A percentile compares a stretch with the other conserved stretches of the same genome.
These are phyloP conservation scores for Phyllosticta citriasiana DNA, from an alignment of 2,329 filamentous ascomycete species.

Conservation along the genomic window DNA sequence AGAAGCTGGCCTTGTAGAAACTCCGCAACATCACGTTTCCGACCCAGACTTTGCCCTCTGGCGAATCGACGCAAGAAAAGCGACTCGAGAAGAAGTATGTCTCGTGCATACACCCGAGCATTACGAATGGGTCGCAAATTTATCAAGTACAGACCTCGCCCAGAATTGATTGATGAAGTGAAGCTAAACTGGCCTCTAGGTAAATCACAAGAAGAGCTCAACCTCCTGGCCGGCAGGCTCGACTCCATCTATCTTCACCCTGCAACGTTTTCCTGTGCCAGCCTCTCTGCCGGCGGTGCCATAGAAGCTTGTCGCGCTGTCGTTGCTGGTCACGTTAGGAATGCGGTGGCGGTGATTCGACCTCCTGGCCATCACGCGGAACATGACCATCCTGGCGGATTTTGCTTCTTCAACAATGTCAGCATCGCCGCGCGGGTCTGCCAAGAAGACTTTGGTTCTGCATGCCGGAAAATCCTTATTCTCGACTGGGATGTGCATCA, in stretches of 20 bases:
- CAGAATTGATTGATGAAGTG: conserved; percentile 32
- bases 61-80: conserved; percentile 68
- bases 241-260: conserved; percentile 53
- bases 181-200: conserved; percentile 12
- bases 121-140: conserved; percentile 64
- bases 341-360: conserved; percentile 89
- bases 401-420: conserved; percentile 97
- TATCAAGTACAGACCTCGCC: conserved; percentile 16
- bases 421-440: conserved; percentile 85
- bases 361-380: conserved; percentile 95
- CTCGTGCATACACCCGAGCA: conserved; percentile 70
- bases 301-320: conserved; percentile 96
- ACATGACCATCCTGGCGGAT: conserved; percentile 74
- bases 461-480: conserved; percentile 81
- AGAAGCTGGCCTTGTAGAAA: conserved; percentile 65
- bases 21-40: conserved; percentile 40
- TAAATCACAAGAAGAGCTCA: conserved; percentile 50
- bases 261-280: conserved; percentile 69
- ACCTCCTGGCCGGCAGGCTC: conserved; percentile 49
- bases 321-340: conserved; percentile 72
- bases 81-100: conserved; percentile 69
- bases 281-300: conserved; percentile 80
- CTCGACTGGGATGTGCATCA: conserved; percentile 79
- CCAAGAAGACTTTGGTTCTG: conserved; percentile 67
- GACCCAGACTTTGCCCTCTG: conserved; percentile 46